Evolutionary conservation across 768 basidiomycete species (phyloP).

Genomic region (Boletus edulis): DNA sequence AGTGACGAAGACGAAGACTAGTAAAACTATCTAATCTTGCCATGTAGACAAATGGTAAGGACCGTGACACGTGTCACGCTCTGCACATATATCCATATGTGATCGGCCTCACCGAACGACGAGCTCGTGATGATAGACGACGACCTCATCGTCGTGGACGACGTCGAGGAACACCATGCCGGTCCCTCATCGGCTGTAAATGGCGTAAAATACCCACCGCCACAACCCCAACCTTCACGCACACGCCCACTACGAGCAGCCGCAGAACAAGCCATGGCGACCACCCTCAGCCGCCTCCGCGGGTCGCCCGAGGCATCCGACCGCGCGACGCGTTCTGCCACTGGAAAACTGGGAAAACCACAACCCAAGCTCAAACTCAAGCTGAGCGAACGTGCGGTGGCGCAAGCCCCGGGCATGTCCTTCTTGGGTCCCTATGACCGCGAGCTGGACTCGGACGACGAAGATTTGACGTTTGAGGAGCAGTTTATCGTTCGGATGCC

Average conservation of each 20-base stretch:
- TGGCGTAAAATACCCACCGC: constrained; percentile 18
- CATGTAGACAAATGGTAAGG: too few relatives aligned
- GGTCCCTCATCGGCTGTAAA: constrained; percentile 36
- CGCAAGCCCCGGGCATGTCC: constrained; percentile 80
- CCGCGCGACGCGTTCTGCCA: constrained; percentile 57
- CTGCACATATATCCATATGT: neutral
- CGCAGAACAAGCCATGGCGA: constrained; percentile 35
- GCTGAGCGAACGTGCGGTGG: constrained; percentile 77
- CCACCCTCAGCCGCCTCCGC: constrained; percentile 29
- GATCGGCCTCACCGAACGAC: neutral
- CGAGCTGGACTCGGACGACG: constrained; percentile 93
- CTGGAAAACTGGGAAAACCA: constrained; percentile 41
- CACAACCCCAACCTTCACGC: constrained; percentile 20
- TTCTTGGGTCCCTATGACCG: constrained; percentile 91
- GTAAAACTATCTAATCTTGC: neutral
- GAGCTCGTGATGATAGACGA: constrained; percentile 44
- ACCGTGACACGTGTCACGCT: constrained; percentile 19
- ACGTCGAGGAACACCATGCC: constrained; percentile 44
- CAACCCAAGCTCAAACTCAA: constrained; percentile 87
- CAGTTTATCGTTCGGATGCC: constrained; percentile 93
- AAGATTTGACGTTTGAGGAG: constrained; percentile 94
- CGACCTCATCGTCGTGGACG: constrained; percentile 62
- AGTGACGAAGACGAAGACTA: constrained; percentile 18
- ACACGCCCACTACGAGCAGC: constrained; percentile 33
- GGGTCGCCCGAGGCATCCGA: constrained; percentile 36